Conservation (phyloP, 2,329 filamentous ascomycete genomes). For the Colletotrichum cuscutae region DNA sequence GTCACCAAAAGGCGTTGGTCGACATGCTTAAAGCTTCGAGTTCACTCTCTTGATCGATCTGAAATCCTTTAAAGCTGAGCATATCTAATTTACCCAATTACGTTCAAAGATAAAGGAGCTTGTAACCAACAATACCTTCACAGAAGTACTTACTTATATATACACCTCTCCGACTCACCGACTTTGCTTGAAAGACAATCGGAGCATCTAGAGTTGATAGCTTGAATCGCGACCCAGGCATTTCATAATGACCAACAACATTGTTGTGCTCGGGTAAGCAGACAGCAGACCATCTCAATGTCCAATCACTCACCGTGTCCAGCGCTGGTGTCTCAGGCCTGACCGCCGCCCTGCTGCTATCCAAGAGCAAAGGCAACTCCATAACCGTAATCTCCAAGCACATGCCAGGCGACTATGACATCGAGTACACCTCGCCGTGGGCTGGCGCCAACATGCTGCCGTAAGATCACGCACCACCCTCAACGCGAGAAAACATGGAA, state of each 20-base stretch:
- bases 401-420: constrained; percentile 87
- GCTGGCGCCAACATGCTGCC: constrained; percentile 80
- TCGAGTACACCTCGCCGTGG: constrained; percentile 86
- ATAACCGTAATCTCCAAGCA: constrained; percentile 70
- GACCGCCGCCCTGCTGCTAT: constrained; percentile 60
- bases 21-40: not conserved
- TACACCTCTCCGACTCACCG: not conserved
- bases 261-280: constrained; percentile 51
- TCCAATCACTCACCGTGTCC: constrained; percentile 2
- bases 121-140: no score
- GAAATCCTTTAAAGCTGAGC: not conserved
- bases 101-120: not conserved
- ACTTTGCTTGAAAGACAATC: not conserved
- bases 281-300: not conserved
- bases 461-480: constrained; percentile 49
- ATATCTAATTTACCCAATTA: not conserved
- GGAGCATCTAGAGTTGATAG: not conserved
- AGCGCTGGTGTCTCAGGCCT: constrained; percentile 63
- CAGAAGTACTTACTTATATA: no score
- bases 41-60: not conserved
- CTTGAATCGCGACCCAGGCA: not conserved
- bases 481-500: not conserved
- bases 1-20: not conserved
- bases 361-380: constrained; percentile 53
- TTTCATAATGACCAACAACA: constrained; percentile 61